Evolutionary conservation across 2,329 filamentous ascomycete species (phyloP), one percentile per base, ranked within the genome.

Genomic region (Nemania serpens): DNA sequence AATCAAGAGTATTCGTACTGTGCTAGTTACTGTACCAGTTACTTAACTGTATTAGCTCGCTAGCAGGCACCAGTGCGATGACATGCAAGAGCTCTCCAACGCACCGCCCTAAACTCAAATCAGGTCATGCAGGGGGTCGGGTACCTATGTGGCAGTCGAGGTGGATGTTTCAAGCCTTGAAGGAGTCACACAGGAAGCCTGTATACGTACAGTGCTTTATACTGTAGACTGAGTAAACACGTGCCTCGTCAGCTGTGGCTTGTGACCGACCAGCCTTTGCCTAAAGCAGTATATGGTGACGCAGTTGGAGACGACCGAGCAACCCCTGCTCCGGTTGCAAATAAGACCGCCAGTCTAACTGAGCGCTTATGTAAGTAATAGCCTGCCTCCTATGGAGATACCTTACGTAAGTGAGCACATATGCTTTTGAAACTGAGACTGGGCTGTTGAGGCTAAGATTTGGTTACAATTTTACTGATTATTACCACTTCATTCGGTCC

Each of bases 61-160:
- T 29, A 29, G 52, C 48, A 58, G 61, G 61, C 58, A 63, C 58
- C 61, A 48, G 33, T 22, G 34, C 17, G 46, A 36, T 59, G 50
- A 53, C 51, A 55, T 50, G 47, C 52, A 33, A 60, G 12, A 56
- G 37, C 42, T 50, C 43, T 39, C 53, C 34, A 42, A 34, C 25
- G 22, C 61, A 53, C 61, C 61, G 43, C 43, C 3, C 43, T 46
- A 58, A 61, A 61, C 61, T 55, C 53, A 63, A 61, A 58, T 63
- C 50, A 55, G 58, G 22, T 3, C 34, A 33, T 20, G 12, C 48
- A 55, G 45, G 51, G n/a, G 34, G 29, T 49, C 20, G 18, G 13
- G 25, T 10, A 39, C 36, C 15, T 39, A 52, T 18, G 39, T 22
- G 48, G 18, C 13, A 46, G 53, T 20, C 25, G 25, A 43, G 49